Evolutionary conservation across 768 basidiomycete species (phyloP).

Genomic region (Brasilioporus rufonigricans): DNA sequence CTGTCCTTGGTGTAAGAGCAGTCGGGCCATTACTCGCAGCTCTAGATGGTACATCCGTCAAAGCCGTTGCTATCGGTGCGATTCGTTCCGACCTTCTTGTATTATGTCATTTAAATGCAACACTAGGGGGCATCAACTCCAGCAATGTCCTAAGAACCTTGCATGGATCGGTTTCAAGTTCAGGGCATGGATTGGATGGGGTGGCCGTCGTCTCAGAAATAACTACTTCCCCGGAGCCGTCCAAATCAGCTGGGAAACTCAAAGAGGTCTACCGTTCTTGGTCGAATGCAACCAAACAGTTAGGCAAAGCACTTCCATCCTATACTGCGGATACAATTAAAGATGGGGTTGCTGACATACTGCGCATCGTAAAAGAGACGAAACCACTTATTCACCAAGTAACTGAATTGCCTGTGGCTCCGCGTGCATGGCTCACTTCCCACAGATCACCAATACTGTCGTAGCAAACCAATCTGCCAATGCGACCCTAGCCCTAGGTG

Average conservation of each 20-base stretch:
- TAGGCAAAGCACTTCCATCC: neutral
- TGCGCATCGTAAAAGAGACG: conserved; percentile 47
- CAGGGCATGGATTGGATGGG: conserved; percentile 65
- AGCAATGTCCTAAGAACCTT: conserved; percentile 74
- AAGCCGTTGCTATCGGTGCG: conserved; percentile 84
- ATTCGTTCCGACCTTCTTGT: neutral
- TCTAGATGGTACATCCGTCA: conserved; percentile 61
- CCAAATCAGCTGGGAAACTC: conserved; percentile 46
- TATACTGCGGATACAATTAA: conserved; percentile 39
- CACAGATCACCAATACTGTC: conserved; percentile 85
- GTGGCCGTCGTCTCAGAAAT: conserved; percentile 91
- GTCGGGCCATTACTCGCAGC: conserved; percentile 64
- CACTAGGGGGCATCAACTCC: conserved; percentile 80
- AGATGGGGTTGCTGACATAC: conserved; percentile 44
- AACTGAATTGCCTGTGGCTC: neutral
- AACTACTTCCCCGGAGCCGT: conserved; percentile 59
- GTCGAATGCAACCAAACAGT: conserved; percentile 4
- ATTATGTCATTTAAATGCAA: neutral
- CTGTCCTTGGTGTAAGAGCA: conserved; percentile 68
- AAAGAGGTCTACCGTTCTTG: conserved; percentile 37
- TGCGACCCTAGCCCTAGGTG: conserved; percentile 81
- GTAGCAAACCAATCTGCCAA: conserved; percentile 90
- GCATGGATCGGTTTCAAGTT: conserved; percentile 62
- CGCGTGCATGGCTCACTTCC: neutral
- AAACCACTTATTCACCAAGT: conserved; percentile 85